phyloP scores from a whole-genome alignment of 2,329 filamentous ascomycete genomes.

The Nemania sp. region DNA sequence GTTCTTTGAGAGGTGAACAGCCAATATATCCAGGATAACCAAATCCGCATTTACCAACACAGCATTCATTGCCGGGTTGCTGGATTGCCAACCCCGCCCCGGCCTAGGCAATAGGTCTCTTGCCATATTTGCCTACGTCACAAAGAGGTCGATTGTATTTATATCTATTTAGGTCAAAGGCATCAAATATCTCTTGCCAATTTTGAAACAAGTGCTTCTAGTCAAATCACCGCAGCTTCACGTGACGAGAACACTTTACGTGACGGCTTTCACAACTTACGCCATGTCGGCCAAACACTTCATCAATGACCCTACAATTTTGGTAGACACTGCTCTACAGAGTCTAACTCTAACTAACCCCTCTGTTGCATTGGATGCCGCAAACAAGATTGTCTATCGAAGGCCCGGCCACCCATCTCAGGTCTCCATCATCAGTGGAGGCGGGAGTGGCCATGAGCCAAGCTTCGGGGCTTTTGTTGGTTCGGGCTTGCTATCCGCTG shows the following conservation, averaged over 20 bases:
- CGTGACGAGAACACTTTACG: background rate
- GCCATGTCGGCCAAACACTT: constrained; percentile 81
- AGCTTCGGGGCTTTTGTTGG: constrained; percentile 90
- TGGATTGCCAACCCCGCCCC: constrained; percentile 26
- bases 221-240: background rate
- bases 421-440: constrained; percentile 88
- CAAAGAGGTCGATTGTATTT: background rate
- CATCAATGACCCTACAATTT: constrained; percentile 82
- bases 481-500: constrained; percentile 80
- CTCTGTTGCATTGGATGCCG: constrained; percentile 78
- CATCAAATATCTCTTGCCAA: background rate
- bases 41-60: constrained; percentile 22
- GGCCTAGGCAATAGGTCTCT: background rate
- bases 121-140: background rate
- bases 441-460: constrained; percentile 91
- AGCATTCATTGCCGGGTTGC: background rate
- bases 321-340: constrained; percentile 81
- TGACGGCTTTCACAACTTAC: constrained; percentile 10
- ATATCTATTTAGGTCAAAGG: background rate
- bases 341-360: constrained; percentile 87
- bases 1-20: background rate
- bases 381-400: constrained; percentile 87
- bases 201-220: background rate
- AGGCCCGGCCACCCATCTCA: constrained; percentile 67
- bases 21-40: constrained; percentile 21